Percentiles rank a stretch among this genome's conserved stretches.
Evolutionary conservation across 2,329 filamentous ascomycete genomes (phyloP).

Genomic region (Rutstroemia sp.): DNA sequence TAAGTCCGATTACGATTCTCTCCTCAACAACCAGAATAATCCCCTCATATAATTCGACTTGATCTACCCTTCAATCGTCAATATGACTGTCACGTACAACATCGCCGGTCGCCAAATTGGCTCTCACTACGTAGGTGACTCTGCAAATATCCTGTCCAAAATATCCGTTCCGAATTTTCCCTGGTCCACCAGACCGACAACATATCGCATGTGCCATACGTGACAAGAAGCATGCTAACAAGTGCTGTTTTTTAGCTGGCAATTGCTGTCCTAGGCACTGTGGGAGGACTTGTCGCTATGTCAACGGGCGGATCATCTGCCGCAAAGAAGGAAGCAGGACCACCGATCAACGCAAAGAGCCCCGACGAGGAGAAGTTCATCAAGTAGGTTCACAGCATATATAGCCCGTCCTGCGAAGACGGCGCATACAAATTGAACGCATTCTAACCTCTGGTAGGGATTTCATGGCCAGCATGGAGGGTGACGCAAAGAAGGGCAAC

Average conservation of each 20-base stretch:
- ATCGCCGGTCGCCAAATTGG: slow-evolving; percentile 30
- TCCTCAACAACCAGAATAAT: background rate
- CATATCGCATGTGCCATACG: background rate
- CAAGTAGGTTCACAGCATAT: slow-evolving; percentile 22
- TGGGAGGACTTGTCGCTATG: slow-evolving; percentile 15
- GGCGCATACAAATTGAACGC: background rate
- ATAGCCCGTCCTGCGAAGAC: background rate
- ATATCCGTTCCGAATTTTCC: slow-evolving; percentile 14
- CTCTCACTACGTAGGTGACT: slow-evolving; percentile 28
- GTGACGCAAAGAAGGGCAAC: slow-evolving; percentile 21
- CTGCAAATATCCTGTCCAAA: background rate
- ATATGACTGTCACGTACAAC: slow-evolving; percentile 28
- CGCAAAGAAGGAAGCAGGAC: slow-evolving; percentile 23
- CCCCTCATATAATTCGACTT: background rate
- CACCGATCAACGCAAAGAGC: slow-evolving; percentile 30
- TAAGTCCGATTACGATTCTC: background rate
- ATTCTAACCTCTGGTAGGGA: slow-evolving; percentile 6
- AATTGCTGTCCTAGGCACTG: slow-evolving; percentile 24
- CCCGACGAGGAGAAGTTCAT: slow-evolving; percentile 31
- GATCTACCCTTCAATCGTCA: slow-evolving; percentile 12
- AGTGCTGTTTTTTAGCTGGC: slow-evolving; percentile 23
- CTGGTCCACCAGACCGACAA: slow-evolving; percentile 12
- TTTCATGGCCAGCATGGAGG: slow-evolving; percentile 10
- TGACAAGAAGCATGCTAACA: slow-evolving; percentile 13
- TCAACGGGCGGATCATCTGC: slow-evolving; percentile 20